Evolutionary conservation across 495 filamentous ascomycete species (phyloP).

Genomic region (Immersiella caudata): DNA sequence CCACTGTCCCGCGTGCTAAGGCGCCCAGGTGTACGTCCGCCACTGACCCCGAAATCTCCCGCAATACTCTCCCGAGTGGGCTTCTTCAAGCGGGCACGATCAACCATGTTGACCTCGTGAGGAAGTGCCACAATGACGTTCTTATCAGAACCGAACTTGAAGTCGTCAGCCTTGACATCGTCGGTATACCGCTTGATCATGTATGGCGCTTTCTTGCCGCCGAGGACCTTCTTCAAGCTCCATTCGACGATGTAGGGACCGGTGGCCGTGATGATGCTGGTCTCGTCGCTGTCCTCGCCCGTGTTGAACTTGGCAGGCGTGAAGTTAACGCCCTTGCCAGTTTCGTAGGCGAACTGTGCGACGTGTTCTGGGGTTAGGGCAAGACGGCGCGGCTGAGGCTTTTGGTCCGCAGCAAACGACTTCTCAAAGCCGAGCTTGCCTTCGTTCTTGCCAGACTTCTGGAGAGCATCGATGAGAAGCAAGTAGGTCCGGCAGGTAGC

Average conservation of each 20-base stretch:
- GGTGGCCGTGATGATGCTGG: constrained; percentile 94
- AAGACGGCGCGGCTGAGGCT: constrained; percentile 90
- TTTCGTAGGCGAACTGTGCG: constrained; percentile 96
- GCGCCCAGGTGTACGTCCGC: constrained; percentile 48
- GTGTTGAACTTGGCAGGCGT: constrained; percentile 94
- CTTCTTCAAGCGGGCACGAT: constrained; percentile 77
- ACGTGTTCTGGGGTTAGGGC: constrained; percentile 86
- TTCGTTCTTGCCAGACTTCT: constrained; percentile 92
- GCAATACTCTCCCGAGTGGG: constrained; percentile 90
- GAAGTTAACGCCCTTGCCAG: constrained; percentile 80
- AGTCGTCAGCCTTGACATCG: constrained; percentile 97
- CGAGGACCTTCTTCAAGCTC: constrained; percentile 85
- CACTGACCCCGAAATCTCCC: constrained; percentile 53
- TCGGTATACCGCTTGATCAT: constrained; percentile 94
- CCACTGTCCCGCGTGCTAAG: constrained; percentile 56
- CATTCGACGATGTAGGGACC: constrained; percentile 97
- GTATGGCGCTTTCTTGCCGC: constrained; percentile 81
- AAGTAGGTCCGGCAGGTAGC: constrained; percentile 95
- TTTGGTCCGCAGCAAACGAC: constrained; percentile 86
- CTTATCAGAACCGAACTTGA: constrained; percentile 95
- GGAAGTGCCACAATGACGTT: constrained; percentile 96
- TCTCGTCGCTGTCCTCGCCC: constrained; percentile 75
- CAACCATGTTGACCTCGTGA: constrained; percentile 97
- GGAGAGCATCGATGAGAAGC: constrained; percentile 86
- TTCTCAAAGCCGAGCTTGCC: constrained; percentile 98